These are phyloP conservation scores for Halophytophthora polymorphica DNA, from an alignment of 352 stramenopile species.

Conservation along the genomic window DNA sequence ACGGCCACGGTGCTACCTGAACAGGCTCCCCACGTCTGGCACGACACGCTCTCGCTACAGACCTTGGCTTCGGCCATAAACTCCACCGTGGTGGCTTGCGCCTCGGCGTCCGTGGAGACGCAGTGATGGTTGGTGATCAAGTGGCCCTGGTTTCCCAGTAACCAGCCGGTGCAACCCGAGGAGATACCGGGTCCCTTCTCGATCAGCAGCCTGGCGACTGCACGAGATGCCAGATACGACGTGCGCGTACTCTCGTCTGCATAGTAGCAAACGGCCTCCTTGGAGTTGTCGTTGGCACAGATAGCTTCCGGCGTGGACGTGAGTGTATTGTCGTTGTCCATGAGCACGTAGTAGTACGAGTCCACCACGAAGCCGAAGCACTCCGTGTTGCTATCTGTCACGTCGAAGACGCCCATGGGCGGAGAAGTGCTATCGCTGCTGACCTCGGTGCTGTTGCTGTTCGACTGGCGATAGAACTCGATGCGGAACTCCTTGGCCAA, in stretches of 20 bases:
- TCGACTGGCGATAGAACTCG: constrained; percentile 49
- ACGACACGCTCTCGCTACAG: constrained; percentile 36
- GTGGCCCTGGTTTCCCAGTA: constrained; percentile 55
- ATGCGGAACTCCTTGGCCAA: constrained; percentile 51
- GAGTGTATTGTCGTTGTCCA: constrained; percentile 38
- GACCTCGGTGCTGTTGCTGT: constrained; percentile 7
- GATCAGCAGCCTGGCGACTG: constrained; percentile 55
- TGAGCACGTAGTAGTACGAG: constrained; percentile 44
- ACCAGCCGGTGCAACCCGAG: constrained; percentile 54
- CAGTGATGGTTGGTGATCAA: constrained; percentile 78
- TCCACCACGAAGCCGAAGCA: constrained; percentile 63
- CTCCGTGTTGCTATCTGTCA: constrained; percentile 15
- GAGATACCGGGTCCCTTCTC: constrained; percentile 26
- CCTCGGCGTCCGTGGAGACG: constrained; percentile 39
- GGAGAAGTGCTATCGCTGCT: constrained; percentile 1
- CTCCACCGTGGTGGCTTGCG: constrained; percentile 41
- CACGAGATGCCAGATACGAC: constrained; percentile 35
- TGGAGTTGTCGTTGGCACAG: constrained; percentile 58
- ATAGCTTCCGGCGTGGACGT: constrained; percentile 39
- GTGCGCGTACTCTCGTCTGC: constrained; percentile 20
- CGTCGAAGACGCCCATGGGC: constrained; percentile 10
- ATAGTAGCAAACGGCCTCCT: constrained; percentile 58
- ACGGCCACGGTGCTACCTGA: constrained; percentile 42
- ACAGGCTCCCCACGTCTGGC: constrained; percentile 36
- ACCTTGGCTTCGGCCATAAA: constrained; percentile 51